Evolutionary conservation across 2,329 filamentous ascomycete species (phyloP).

Genomic region (Fusarium graminum): DNA sequence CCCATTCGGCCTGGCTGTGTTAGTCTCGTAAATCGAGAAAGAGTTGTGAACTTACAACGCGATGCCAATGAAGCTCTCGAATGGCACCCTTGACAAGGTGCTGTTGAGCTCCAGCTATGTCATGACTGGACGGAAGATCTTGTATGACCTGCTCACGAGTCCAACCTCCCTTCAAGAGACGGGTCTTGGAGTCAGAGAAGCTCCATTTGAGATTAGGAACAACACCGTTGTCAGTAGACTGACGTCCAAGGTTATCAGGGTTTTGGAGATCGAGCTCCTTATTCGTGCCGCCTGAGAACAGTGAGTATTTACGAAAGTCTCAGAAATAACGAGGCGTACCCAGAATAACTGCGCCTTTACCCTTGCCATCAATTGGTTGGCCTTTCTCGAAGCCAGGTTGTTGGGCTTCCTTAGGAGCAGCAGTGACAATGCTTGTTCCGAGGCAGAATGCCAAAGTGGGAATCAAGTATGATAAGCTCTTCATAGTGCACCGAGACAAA

Average conservation of each 20-base stretch:
- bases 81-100: constrained; percentile 75
- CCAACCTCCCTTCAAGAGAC: constrained; percentile 74
- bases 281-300: constrained; percentile 71
- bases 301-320: no score
- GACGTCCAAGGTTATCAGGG: constrained; percentile 71
- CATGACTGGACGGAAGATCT: constrained; percentile 74
- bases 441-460: no score
- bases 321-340: constrained; percentile 57
- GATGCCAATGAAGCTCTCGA: constrained; percentile 76
- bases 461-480: no score
- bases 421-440: no score
- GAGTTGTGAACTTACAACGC: constrained; percentile 62
- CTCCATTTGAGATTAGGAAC: constrained; percentile 78
- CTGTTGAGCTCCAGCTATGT: constrained; percentile 76
- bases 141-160: constrained; percentile 74
- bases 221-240: constrained; percentile 72
- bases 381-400: no score
- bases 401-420: no score
- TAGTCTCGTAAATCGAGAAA: no score
- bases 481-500: no score
- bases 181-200: constrained; percentile 76
- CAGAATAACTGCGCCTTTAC: constrained; percentile 69
- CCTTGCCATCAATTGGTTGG: constrained; percentile 45
- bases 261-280: constrained; percentile 71
- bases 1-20: constrained; percentile 71